Evolutionary conservation across 345 rosid genomes (phyloP), one percentile per base, ranked within the genome.

Genomic region (Syzygium jambos): DNA sequence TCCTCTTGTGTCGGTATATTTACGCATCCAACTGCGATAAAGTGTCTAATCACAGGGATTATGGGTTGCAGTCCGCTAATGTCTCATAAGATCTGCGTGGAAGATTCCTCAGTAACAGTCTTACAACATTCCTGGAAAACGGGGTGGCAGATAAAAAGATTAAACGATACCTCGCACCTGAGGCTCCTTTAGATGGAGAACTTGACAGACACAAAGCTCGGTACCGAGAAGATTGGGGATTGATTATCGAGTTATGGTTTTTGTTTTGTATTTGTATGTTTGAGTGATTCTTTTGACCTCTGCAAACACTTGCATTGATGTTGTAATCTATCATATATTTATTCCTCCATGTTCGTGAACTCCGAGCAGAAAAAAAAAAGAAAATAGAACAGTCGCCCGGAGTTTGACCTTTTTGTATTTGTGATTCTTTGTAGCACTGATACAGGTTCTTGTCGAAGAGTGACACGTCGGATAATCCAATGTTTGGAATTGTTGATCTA

Each of bases 121-220:
- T 90, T 97, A 77, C 96, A 93, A 85, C 98, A 96, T 90, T 95
- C 98, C 0, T 95, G 95, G 94, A 93, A 87, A 93, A 93, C 93
- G 6, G 99, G 99, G 10, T 97, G 98, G 99, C 98, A 95, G 94
- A 91, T 97, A 85, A 97, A 96, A 92, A 93, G 97, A 84, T 85
- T 95, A 88, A 97, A 97, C 85, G 99, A 97, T 88, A 94, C 96
- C 52, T 92, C 98, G 73, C 98, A 97, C 90, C 94, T 97, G 68
- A 95, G 98, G 92, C 95, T 96, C 92, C 95, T 97, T 61, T 97
- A 95, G 92, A 34, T 38, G 49, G 82, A 73, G 4, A 73, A 73
- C 82, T 73, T 25, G 19, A 73, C 49, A 2, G 82, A 73, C 49
- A 41, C 82, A 38, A 38, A 38, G 49, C 49, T 73, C 14, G 23